A percentile compares a stretch with the other conserved stretches of the same genome.
phyloP scores from a whole-genome alignment of 345 rosid species.

The Acer yangbiense region DNA sequence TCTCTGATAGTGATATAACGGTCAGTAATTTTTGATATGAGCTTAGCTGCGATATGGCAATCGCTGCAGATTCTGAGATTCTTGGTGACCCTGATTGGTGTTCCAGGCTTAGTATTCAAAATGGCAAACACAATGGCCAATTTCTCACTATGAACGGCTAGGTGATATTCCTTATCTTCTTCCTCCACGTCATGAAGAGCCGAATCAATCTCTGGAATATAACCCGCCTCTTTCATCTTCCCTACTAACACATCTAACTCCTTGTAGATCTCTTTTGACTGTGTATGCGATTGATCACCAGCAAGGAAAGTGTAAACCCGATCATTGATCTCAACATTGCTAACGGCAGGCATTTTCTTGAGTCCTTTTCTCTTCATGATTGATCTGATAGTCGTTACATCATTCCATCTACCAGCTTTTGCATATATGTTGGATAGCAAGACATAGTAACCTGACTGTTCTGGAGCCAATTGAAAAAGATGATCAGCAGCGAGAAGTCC shows the following conservation, averaged over 20 bases:
- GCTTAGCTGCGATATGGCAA: constrained; percentile 74
- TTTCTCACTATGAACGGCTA: constrained; percentile 79
- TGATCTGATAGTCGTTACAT: constrained; percentile 52
- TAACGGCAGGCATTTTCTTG: constrained; percentile 61
- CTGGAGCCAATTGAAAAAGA: constrained; percentile 58
- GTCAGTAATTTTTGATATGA: constrained; percentile 58
- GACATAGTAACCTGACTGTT: constrained; percentile 69
- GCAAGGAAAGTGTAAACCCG: constrained; percentile 60
- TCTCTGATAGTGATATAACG: constrained; percentile 67
- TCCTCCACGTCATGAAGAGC: constrained; percentile 85
- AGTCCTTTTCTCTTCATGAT: constrained; percentile 62
- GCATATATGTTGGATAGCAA: constrained; percentile 79
- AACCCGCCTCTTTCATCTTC: constrained; percentile 71
- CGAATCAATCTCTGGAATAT: constrained; percentile 59
- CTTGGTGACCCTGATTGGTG: constrained; percentile 66
- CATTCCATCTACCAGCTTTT: constrained; percentile 77
- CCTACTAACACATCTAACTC: constrained; percentile 53
- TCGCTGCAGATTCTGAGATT: constrained; percentile 77
- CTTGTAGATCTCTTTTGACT: constrained; percentile 44
- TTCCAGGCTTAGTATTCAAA: constrained; percentile 45
- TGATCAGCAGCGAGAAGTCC: constrained; percentile 74
- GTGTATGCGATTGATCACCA: constrained; percentile 60
- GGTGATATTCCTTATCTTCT: constrained; percentile 76
- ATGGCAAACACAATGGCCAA: constrained; percentile 72
- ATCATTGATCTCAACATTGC: constrained; percentile 61